Conservation (phyloP, 805 yeast species). For the Ogataea trehaloabstinens region DNA sequence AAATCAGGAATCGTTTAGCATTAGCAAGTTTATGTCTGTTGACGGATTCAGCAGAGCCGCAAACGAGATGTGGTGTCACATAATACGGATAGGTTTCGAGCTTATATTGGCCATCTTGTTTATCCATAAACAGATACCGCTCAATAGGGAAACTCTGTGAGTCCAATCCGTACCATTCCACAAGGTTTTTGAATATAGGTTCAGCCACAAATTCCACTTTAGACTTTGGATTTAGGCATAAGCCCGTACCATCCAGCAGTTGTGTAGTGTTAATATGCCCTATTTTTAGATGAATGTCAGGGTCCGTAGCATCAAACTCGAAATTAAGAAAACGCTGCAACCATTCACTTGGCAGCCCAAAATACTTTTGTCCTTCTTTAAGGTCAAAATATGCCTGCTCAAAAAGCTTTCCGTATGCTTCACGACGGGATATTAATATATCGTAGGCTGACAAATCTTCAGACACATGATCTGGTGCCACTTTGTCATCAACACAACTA, state of each 20-base stretch:
- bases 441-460: conserved; percentile 9
- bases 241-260: conserved; percentile 45
- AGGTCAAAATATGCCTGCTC: conserved; percentile 13
- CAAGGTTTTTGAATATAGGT: conserved; percentile 42
- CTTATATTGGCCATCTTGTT: conserved; percentile 22
- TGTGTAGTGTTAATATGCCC: conserved; percentile 48
- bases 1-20: conserved; percentile 36
- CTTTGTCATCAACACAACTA: not conserved
- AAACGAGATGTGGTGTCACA: conserved; percentile 28
- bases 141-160: conserved; percentile 36
- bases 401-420: conserved; percentile 11
- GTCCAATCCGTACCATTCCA: conserved; percentile 53
- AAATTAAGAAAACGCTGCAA: conserved; percentile 38
- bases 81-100: conserved; percentile 26
- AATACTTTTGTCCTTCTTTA: conserved; percentile 49
- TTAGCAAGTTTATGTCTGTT: conserved; percentile 32
- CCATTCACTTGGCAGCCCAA: conserved; percentile 48
- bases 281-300: conserved; percentile 28
- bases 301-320: conserved; percentile 28
- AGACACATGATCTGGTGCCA: conserved; percentile 1
- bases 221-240: conserved; percentile 29
- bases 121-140: conserved; percentile 33
- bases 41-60: conserved; percentile 20
- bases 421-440: conserved; percentile 17
- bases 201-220: conserved; percentile 40